Percentiles rank a stretch among this genome's conserved stretches.
Conservation (phyloP, 306 rosid species). For the Calophaca sinica region DNA sequence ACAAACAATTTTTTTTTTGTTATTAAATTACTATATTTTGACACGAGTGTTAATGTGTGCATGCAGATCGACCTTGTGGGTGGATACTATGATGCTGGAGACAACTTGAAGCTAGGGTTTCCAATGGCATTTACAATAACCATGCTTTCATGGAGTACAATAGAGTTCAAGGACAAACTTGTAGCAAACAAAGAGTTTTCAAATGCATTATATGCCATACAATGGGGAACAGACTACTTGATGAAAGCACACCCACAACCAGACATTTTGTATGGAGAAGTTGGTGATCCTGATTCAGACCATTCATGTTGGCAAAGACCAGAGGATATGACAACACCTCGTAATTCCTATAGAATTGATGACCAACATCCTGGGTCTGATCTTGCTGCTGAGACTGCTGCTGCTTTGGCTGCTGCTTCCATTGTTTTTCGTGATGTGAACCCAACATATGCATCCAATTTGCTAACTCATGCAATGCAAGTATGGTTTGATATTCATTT, state of each 20-base stretch:
- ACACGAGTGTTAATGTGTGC: not conserved
- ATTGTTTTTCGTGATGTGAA: conserved; percentile 45
- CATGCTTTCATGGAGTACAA: conserved; percentile 72
- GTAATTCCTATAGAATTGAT: conserved; percentile 48
- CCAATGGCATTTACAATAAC: conserved; percentile 76
- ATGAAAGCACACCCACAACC: conserved; percentile 63
- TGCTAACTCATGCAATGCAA: conserved; percentile 59
- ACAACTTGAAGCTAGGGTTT: conserved; percentile 68
- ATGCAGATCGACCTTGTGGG: conserved; percentile 60
- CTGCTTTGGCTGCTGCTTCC: conserved; percentile 74
- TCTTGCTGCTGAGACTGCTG: conserved; percentile 72
- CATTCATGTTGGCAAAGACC: conserved; percentile 76
- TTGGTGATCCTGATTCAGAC: conserved; percentile 64
- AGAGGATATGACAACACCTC: conserved; percentile 70
- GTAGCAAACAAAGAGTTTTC: conserved; percentile 30
- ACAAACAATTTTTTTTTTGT: too few relatives aligned
- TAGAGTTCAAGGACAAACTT: conserved; percentile 56
- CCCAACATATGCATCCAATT: conserved; percentile 30
- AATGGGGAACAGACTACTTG: conserved; percentile 74
- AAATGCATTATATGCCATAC: conserved; percentile 59
- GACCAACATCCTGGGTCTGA: conserved; percentile 63
- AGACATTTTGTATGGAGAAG: conserved; percentile 54
- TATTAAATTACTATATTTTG: not conserved
- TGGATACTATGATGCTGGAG: conserved; percentile 84
- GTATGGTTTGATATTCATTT: conserved; percentile 25